These are phyloP conservation scores for Candida sojae DNA, from an alignment of 1,139 yeast genomes.

Conservation along the genomic window DNA sequence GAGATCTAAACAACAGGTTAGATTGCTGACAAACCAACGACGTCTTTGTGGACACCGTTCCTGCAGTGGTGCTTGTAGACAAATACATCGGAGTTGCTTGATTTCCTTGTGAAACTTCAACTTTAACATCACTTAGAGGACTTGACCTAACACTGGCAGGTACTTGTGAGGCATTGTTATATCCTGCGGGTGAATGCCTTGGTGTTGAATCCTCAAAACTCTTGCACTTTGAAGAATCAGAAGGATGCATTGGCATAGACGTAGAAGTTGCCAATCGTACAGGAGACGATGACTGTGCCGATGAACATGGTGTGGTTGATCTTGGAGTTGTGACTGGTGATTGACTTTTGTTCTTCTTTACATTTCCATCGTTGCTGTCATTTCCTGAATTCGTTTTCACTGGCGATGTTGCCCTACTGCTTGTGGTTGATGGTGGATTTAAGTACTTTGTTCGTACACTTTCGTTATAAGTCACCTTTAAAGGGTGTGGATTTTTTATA, in stretches of 20 bases:
- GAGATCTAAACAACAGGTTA: conserved; percentile 10
- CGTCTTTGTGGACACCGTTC: background rate
- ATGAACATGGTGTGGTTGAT: background rate
- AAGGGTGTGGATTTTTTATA: conserved; percentile 15
- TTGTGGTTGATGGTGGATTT: conserved; percentile 1
- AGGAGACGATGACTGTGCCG: background rate
- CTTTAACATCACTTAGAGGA: background rate
- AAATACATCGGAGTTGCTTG: background rate
- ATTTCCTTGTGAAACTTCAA: background rate
- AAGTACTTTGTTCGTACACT: conserved; percentile 23
- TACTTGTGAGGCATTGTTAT: background rate
- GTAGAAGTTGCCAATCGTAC: background rate
- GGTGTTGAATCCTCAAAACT: background rate
- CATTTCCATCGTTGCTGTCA: background rate
- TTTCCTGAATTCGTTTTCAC: background rate
- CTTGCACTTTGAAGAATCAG: background rate
- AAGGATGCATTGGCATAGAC: background rate
- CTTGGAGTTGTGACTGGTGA: background rate
- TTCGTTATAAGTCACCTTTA: conserved; percentile 26
- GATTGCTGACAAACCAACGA: background rate
- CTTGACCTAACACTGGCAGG: background rate
- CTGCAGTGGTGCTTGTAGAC: background rate
- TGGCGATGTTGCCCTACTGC: conserved; percentile 30
- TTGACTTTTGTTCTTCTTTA: conserved; percentile 1
- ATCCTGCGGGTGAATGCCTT: background rate